Conservation (phyloP, 257 asterid genomes). For the Gentiana dahurica region DNA sequence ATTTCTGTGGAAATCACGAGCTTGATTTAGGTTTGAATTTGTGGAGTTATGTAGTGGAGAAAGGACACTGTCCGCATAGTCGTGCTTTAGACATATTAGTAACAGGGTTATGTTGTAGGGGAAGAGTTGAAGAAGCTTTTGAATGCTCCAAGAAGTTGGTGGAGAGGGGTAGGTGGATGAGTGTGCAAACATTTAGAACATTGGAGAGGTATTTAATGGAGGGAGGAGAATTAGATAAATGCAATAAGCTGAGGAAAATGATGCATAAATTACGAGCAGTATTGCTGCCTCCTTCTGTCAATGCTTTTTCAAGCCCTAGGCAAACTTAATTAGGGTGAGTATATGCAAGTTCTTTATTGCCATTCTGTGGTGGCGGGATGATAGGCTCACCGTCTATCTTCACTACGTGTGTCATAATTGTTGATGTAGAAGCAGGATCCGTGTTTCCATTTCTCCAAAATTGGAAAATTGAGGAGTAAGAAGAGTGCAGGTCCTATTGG, state of each 20-base stretch:
- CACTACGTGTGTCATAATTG: too few relatives aligned
- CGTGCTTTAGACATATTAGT: constrained; percentile 75
- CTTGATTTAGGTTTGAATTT: constrained; percentile 61
- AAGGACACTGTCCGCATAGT: constrained; percentile 78
- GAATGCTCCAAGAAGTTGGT: constrained; percentile 56
- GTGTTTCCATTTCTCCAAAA: too few relatives aligned
- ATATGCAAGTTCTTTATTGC: too few relatives aligned
- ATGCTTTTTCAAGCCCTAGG: constrained; percentile 14
- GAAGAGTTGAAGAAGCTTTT: constrained; percentile 62
- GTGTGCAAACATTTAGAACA: constrained; percentile 39
- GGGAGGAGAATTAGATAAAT: constrained; percentile 34
- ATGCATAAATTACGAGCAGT: constrained; percentile 30
- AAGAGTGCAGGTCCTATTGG: too few relatives aligned
- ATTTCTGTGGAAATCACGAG: constrained; percentile 48
- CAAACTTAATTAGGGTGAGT: constrained; percentile 1
- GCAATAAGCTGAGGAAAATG: constrained; percentile 33
- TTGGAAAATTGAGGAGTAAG: too few relatives aligned
- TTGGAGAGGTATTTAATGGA: constrained; percentile 46
- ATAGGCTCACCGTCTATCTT: too few relatives aligned
- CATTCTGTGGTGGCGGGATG: too few relatives aligned
- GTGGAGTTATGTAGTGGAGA: constrained; percentile 62
- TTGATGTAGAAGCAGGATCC: too few relatives aligned
- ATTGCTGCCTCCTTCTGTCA: constrained; percentile 34
- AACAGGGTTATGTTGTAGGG: constrained; percentile 73
- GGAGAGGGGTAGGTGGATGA: constrained; percentile 60